Evolutionary conservation across 1,284 basidiomycete genomes (phyloP), one percentile per base, ranked within the genome.

Genomic region (Phlebopus sp.): DNA sequence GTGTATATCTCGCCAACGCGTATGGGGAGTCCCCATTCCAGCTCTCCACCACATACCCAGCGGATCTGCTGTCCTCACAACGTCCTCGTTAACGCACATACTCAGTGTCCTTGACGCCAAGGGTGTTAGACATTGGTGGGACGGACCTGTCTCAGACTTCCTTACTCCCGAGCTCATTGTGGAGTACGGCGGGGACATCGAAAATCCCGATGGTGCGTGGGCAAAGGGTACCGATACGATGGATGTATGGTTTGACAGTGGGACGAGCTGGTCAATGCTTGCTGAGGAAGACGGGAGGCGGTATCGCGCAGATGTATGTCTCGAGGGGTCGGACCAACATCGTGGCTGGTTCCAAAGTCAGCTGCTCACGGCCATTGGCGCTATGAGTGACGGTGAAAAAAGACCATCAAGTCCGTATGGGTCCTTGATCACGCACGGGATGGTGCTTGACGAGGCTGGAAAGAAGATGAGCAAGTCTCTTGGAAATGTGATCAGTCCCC

Each of bases 211-310:
- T 27, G 63, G 70, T 11, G 69, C 65, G 4, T 90, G 86, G 78
- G 67, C 71, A 38, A 93, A 92, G 65, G 89, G 94, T 7, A 84
- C 79, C 2, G 97, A 99, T 64, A 99, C 96, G 0, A 91, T 99
- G 79, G 97, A 99, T 64, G 97, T 99, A 3, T 99, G 97, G 97
- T 99, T 99, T 59, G 97, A 99, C 71, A 96, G 92, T 59, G 97
- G 97, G 2, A 86, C 90, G 1, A 93, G 94, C 1, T 99, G 97
- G 97, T 84, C 90, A 1, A 80, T 92, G 69, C 73, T 97, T 29
- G 69, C 62, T 42, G 50, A 58, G 56, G 46, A 54, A 37, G 58
- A 55, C 21, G 57, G 64, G 19, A 59, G 69, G 51, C 59, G 57
- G 32, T 69, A 77, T 37, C 69, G 82, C 29, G 91, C 95, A 0